These are phyloP conservation scores for Aspergillus clavatus DNA, from an alignment of 2,329 filamentous ascomycete genomes.

Conservation along the genomic window DNA sequence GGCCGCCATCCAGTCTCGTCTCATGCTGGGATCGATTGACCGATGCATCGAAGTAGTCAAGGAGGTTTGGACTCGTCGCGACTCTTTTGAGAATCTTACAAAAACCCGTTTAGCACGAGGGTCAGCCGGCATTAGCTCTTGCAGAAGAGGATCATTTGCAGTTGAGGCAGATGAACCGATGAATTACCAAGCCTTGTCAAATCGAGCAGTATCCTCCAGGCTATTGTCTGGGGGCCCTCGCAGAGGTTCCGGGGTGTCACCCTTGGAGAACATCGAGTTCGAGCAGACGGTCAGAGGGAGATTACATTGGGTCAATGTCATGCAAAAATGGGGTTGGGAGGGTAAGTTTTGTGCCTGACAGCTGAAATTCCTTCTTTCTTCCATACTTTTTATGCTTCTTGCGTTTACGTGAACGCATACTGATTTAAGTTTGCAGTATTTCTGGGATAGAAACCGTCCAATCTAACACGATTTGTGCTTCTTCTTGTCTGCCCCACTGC, in stretches of 20 bases:
- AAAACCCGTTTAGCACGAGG: no score
- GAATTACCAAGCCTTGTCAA: not conserved
- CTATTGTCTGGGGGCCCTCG: conserved; percentile 17
- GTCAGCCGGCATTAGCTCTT: conserved; percentile 16
- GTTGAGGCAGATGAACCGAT: not conserved
- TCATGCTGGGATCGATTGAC: conserved; percentile 65
- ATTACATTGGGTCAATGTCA: conserved; percentile 66
- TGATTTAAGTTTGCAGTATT: conserved; percentile 27
- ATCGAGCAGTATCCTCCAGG: conserved; percentile 8
- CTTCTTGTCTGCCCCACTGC: not conserved
- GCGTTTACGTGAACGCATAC: not conserved
- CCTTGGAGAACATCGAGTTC: conserved; percentile 47
- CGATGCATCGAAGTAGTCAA: conserved; percentile 60
- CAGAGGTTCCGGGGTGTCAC: conserved; percentile 28
- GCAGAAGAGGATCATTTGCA: conserved; percentile 15
- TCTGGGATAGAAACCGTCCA: conserved; percentile 30
- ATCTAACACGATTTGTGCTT: not conserved
- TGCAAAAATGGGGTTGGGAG: conserved; percentile 70
- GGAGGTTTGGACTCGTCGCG: conserved; percentile 63
- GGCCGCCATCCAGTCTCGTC: conserved; percentile 55
- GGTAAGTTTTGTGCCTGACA: conserved; percentile 44
- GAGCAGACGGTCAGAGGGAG: conserved; percentile 62
- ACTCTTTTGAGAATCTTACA: conserved; percentile 50
- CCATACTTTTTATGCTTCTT: conserved; percentile 4
- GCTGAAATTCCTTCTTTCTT: not conserved